These are phyloP conservation scores for Triangularia setosa DNA, from an alignment of 2,329 filamentous ascomycete species.

Conservation along the genomic window DNA sequence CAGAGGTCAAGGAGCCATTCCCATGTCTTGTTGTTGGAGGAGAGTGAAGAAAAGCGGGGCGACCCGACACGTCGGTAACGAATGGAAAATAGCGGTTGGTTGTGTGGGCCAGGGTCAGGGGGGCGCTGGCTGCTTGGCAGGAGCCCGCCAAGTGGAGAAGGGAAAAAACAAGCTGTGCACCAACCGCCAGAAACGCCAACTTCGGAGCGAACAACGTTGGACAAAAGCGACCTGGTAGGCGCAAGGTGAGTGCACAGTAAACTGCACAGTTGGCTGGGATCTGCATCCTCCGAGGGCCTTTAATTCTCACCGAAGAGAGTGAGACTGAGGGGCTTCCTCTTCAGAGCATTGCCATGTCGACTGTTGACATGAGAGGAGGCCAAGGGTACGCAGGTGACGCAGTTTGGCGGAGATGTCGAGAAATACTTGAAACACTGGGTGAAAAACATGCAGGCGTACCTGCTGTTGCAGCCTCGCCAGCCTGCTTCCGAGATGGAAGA, in stretches of 20 bases:
- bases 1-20: neutral
- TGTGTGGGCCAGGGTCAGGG: neutral
- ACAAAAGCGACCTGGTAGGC: neutral
- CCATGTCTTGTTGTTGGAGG: neutral
- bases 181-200: neutral
- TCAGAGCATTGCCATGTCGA: neutral
- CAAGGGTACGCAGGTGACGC: neutral
- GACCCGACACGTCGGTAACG: slow-evolving; percentile 8
- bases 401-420: neutral
- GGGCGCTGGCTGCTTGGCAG: slow-evolving; percentile 3
- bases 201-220: neutral
- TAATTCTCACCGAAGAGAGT: neutral
- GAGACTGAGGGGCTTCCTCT: too few species aligned
- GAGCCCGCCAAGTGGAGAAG: neutral
- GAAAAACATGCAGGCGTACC: neutral
- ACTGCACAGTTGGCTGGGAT: neutral
- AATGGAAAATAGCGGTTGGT: neutral
- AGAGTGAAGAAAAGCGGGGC: neutral
- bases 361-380: neutral
- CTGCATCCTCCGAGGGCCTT: neutral
- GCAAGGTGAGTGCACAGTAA: neutral
- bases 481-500: neutral
- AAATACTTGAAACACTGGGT: neutral
- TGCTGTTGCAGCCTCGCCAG: neutral
- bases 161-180: neutral